Percentiles rank a stretch among this genome's conserved stretches.
Conservation (phyloP, 129 eudicot genomes). For the carrot (Daucus carota) region DH1_v3.0 NC_030382.2:39112001-39112500, state of each 20-base stretch:
- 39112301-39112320: slow-evolving; percentile 34
- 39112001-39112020: not conserved
- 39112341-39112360: slow-evolving; percentile 69
- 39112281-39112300: slow-evolving; percentile 72
- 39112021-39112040: not conserved
- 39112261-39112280: slow-evolving; percentile 71
- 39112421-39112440: slow-evolving; percentile 76
- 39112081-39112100: slow-evolving; percentile 35
- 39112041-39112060: not conserved
- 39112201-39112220: not conserved
- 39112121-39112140: slow-evolving; percentile 47
- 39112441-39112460: slow-evolving; percentile 51
- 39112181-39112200: not conserved
- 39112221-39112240: slow-evolving; percentile 24
- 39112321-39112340: slow-evolving; percentile 77
- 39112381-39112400: slow-evolving; percentile 69
- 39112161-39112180: not conserved
- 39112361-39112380: slow-evolving; percentile 46
- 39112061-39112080: slow-evolving; percentile 27
- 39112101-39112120: slow-evolving; percentile 38
- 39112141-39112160: slow-evolving; percentile 29
- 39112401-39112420: slow-evolving; percentile 70
- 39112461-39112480: slow-evolving; percentile 48
- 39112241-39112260: slow-evolving; percentile 52
- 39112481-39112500: slow-evolving; percentile 56